Conservation (phyloP, 176 grass and related monocot species). For the Avena sativa region DNA sequence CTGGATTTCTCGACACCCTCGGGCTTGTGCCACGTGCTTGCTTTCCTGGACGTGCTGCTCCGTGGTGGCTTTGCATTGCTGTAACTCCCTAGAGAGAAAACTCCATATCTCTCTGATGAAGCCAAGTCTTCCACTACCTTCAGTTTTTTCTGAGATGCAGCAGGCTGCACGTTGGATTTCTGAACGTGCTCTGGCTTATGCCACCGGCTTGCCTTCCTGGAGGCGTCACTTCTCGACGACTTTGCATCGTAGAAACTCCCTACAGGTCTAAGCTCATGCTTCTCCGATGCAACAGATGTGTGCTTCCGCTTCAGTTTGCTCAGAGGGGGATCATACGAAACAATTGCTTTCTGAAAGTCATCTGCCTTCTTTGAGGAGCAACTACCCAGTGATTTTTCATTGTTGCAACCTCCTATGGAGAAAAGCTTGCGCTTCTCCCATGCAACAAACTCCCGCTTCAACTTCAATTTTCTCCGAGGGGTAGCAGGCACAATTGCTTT, state of each 20-base stretch:
- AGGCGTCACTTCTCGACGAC: neutral
- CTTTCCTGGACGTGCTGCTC: neutral
- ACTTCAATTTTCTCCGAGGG: constrained; percentile 24
- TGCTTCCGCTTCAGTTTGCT: constrained; percentile 26
- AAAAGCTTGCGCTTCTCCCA: constrained; percentile 9
- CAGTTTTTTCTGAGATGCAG: neutral
- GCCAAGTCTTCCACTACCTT: neutral
- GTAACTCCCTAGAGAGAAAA: neutral
- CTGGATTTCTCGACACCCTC: constrained; percentile 12
- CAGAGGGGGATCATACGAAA: neutral
- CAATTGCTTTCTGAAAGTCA: neutral
- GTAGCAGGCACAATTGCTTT: neutral
- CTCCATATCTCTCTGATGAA: neutral
- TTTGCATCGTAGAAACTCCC: neutral
- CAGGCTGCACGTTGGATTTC: constrained; percentile 16
- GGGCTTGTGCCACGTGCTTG: neutral
- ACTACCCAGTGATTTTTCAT: constrained; percentile 16
- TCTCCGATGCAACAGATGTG: neutral
- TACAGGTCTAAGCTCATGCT: constrained; percentile 4
- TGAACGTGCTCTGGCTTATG: constrained; percentile 9
- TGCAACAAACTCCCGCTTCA: neutral
- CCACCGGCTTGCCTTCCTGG: constrained; percentile 1
- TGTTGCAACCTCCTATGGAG: neutral
- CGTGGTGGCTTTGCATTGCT: neutral
- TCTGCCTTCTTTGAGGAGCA: constrained; percentile 7